Evolutionary conservation across 257 asterid genomes (phyloP), one percentile per base, ranked within the genome.

Genomic region (Plantago ovata): DNA sequence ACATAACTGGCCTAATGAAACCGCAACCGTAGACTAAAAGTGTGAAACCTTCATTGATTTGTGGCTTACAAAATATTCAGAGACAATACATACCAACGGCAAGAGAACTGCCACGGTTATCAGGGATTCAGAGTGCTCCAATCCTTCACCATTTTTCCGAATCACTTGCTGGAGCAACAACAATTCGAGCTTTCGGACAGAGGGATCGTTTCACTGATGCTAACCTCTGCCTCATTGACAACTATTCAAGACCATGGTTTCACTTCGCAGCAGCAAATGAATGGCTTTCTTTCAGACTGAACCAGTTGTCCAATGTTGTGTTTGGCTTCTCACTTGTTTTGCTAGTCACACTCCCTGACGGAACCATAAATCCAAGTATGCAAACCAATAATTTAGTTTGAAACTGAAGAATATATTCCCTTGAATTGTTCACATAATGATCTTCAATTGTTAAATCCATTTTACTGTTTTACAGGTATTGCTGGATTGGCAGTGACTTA

Each of bases 401-500:
- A 3, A 49, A n/a, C n/a, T n/a, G n/a, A n/a, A n/a, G n/a, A n/a
- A n/a, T n/a, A n/a, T n/a, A n/a, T n/a, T n/a, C n/a, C n/a, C n/a
- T n/a, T 19, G 36, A 16, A 23, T 36, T 13, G 1, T 24, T 11
- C 24, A 13, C 32, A 32, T 33, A 10, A 0, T 13, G 13, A 7
- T 14, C 13, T 6, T 16, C n/a, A n/a, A 62, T 32, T 39, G 49
- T 12, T 20, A 61, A 13, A 44, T 9, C 36, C n/a, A 8, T 0
- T 9, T 20, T 16, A 38, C 36, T 66, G 22, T 65, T 55, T 71
- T 56, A 28, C 84, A 90, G 98, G 95, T 67, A 82, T 90, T 64
- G 98, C 98, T 0, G 98, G 98, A 18, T 68, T 90, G 54, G 98
- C 98, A 60, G 94, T 90, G 53, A 90, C 98, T 39, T 90, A 90